Evolutionary conservation across 2,329 filamentous ascomycete genomes (phyloP).

Genomic region (Phoma herbarum): DNA sequence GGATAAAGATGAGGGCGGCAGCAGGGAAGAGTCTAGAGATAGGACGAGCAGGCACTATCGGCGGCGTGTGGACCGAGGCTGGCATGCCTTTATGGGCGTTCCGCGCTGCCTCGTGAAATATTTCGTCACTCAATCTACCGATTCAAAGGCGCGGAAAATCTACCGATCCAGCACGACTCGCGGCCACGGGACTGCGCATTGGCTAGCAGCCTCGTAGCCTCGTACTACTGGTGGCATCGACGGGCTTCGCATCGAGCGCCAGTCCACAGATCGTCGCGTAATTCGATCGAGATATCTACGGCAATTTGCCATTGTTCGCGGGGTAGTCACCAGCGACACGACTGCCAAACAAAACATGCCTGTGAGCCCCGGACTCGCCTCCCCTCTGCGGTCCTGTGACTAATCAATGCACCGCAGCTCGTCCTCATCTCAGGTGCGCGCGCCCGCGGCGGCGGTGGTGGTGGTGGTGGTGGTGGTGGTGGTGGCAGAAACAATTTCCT

Average conservation of each 20-base stretch:
- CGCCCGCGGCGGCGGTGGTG: slow-evolving; percentile 3
- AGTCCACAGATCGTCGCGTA: slow-evolving; percentile 11
- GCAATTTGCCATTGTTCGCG: too few relatives aligned
- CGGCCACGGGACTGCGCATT: neutral
- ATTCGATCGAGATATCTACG: too few relatives aligned
- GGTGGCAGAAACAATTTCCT: slow-evolving; percentile 53
- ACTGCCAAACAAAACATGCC: slow-evolving; percentile 31
- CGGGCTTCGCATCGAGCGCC: slow-evolving; percentile 20
- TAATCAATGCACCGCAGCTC: slow-evolving; percentile 57
- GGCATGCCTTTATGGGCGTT: slow-evolving; percentile 1
- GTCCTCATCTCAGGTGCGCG: slow-evolving; percentile 62
- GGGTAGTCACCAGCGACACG: slow-evolving; percentile 1
- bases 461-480: too few relatives aligned
- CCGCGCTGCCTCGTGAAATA: slow-evolving; percentile 22
- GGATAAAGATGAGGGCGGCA: slow-evolving; percentile 8
- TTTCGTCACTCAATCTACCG: slow-evolving; percentile 34
- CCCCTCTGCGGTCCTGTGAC: slow-evolving; percentile 21
- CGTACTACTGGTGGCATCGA: slow-evolving; percentile 3
- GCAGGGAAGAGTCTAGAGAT: slow-evolving; percentile 8
- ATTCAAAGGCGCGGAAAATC: slow-evolving; percentile 25
- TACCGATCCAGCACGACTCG: slow-evolving; percentile 27
- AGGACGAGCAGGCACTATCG: slow-evolving; percentile 7
- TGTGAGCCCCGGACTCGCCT: slow-evolving; percentile 32
- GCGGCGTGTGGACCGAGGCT: slow-evolving; percentile 31
- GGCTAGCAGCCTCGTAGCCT: slow-evolving; percentile 6